Evolutionary conservation across 768 basidiomycete species (phyloP), one percentile per base, ranked within the genome.

Genomic region (Baorangia bicolor): DNA sequence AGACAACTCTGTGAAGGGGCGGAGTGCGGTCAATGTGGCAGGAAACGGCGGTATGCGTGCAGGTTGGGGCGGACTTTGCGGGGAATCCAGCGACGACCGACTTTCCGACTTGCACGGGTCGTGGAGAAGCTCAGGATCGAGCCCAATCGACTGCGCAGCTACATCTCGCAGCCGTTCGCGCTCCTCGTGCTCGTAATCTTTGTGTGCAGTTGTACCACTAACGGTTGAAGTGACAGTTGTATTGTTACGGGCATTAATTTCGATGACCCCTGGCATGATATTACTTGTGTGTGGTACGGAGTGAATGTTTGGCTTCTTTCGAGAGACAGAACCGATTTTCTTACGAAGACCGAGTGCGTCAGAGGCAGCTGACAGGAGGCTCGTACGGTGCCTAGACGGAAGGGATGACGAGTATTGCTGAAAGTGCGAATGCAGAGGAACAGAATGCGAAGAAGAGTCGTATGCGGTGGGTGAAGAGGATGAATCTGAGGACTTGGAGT

Each of bases 101-200:
- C 61, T 57, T 1, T 60, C 51, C 7, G 59, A 58, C 42, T 42
- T 61, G 58, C 68, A 71, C 5, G 72, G 59, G 33, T 73, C 68
- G 25, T 79, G 77, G n/a, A 79, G 64, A 41, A 83, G 74, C 33
- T 78, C 78, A 11, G 82, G 80, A 52, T 76, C 80, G 31, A 91
- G 75, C 7, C 90, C 90, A 44, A 92, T 84, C 13, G 86, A 82
- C 63, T 89, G 85, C 0, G 90, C 90, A 18, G 90, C 90, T 37
- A 81, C 84, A 51, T 87, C 86, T 31, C 88, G 76, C 31, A 92
- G 73, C n/a, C 88, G 81, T 58, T 87, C 82, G 11, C 90, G 81
- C 62, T 92, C 90, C 64, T 86, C 85, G 45, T 81, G 77, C 63
- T 92, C 90, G 42, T 76, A 80, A 59, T 88, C 83, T 44, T 14